Base-by-base conservation (phyloP, 805 yeast species). In the Ogataea methanolica region DNA sequence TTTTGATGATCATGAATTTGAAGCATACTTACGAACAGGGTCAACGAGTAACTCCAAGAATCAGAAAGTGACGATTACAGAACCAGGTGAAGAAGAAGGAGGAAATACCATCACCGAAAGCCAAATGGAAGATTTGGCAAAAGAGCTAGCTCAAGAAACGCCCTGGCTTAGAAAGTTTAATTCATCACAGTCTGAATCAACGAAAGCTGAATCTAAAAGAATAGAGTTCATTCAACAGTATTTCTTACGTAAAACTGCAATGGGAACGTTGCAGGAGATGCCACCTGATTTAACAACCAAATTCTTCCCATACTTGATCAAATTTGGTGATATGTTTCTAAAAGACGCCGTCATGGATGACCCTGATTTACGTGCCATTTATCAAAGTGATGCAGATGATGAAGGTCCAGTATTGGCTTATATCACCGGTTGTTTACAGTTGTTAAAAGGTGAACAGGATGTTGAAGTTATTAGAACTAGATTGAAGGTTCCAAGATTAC, bases 241-340 rank as follows among this genome's bases (percentile, higher is more conserved):
- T 31, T 49, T 54, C n/a, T 45, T 53, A 22, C 47, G 44, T 23
- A 51, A 48, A 44, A 48, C 56, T 4, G 38, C 51, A 14, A 45
- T 55, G 36, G 48, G 45, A 19, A 49, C 46, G 19, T 48, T 51
- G 9, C 51, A 53, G 19, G 40, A 47, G 14, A 36, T 55, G 39
- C 49, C 45, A n/a, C 57, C 58, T n/a, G 53, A 52, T 44, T 53
- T 57, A 46, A 48, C 40, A 11, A 33, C 53, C 16, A 42, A 52
- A 16, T 36, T 55, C 31, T 35, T 41, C 17, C 41, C 46, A 17
- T 41, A 52, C 16, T 16, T 62, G 9, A 11, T 36, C 9, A 46
- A 44, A 16, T 63, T 60, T 48, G 66, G 65, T 11, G 57, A 53
- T 33, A 34, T 49, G 31, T 37, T 50, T 15, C 42, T 59, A 39